Conservation (phyloP, 169 alveolate species). For the Eimeria sp. region DNA sequence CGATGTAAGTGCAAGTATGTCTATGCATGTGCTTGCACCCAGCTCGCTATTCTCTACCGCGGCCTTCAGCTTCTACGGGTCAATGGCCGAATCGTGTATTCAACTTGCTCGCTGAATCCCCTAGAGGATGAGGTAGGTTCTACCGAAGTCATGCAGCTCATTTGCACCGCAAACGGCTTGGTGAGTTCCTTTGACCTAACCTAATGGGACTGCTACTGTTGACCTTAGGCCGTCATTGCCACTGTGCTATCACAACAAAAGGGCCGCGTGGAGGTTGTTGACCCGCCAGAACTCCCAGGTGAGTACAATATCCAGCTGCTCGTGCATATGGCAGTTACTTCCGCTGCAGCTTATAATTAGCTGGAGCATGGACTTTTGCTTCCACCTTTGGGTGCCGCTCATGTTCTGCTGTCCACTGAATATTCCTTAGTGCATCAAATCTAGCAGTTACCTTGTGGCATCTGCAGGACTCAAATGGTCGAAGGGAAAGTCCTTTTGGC, state of each 20-base stretch:
- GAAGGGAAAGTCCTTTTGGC: conserved; percentile 66
- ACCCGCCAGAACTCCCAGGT: conserved; percentile 85
- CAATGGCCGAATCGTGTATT: conserved; percentile 93
- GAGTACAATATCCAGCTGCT: background rate
- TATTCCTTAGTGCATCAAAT: background rate
- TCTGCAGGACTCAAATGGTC: conserved; percentile 62
- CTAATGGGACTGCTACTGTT: background rate
- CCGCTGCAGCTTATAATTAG: background rate
- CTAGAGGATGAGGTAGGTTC: conserved; percentile 95
- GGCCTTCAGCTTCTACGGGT: conserved; percentile 92
- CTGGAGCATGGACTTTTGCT: background rate
- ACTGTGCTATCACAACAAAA: conserved; percentile 58
- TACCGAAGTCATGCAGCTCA: background rate
- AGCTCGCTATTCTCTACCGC: conserved; percentile 92
- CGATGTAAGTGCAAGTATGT: too few relatives aligned
- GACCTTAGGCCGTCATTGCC: conserved; percentile 89
- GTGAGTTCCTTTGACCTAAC: background rate
- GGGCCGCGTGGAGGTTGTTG: conserved; percentile 74
- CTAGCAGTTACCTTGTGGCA: background rate
- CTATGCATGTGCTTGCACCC: conserved; percentile 30
- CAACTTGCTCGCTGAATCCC: conserved; percentile 97
- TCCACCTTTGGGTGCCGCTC: background rate
- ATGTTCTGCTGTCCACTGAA: background rate
- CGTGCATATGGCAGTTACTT: background rate
- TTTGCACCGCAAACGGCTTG: background rate